Evolutionary conservation across 306 rosid genomes (phyloP).

Genomic region (Cyclanthera cordifolia): DNA sequence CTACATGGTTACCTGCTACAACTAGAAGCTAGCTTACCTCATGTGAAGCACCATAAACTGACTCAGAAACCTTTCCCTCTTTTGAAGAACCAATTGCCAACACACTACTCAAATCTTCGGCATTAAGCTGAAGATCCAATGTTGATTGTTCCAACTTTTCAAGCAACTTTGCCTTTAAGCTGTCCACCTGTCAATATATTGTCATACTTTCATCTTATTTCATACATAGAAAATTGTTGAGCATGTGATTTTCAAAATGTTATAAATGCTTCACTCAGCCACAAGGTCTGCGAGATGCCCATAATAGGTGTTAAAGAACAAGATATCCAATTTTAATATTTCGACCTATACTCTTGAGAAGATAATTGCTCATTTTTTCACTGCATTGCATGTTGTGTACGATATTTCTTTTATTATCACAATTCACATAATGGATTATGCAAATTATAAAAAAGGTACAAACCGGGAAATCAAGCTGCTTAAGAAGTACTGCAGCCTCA

Average conservation of each 20-base stretch:
- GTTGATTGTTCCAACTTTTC: constrained; percentile 76
- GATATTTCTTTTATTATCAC: background rate
- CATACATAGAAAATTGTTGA: constrained; percentile 8
- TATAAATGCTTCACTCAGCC: constrained; percentile 1
- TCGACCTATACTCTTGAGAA: background rate
- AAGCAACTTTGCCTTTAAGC: constrained; percentile 63
- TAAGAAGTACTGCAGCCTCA: constrained; percentile 91
- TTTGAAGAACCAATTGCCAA: constrained; percentile 25
- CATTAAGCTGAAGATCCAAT: constrained; percentile 47
- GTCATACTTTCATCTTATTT: constrained; percentile 20
- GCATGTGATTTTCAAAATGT: background rate
- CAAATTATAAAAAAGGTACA: constrained; percentile 16
- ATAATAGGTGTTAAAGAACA: constrained; percentile 1
- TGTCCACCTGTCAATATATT: constrained; percentile 56
- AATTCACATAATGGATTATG: background rate
- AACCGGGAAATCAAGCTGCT: constrained; percentile 83
- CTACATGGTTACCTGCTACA: background rate
- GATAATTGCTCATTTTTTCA: background rate
- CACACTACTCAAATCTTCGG: constrained; percentile 36
- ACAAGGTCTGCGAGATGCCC: background rate
- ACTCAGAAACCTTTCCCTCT: constrained; percentile 18
- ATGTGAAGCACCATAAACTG: constrained; percentile 39
- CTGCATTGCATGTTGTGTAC: background rate
- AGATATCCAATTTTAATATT: constrained; percentile 2
- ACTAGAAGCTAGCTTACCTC: constrained; percentile 37